phyloP scores from a whole-genome alignment of 1,139 yeast genomes.

The Blastobotrys capitulatus region DNA sequence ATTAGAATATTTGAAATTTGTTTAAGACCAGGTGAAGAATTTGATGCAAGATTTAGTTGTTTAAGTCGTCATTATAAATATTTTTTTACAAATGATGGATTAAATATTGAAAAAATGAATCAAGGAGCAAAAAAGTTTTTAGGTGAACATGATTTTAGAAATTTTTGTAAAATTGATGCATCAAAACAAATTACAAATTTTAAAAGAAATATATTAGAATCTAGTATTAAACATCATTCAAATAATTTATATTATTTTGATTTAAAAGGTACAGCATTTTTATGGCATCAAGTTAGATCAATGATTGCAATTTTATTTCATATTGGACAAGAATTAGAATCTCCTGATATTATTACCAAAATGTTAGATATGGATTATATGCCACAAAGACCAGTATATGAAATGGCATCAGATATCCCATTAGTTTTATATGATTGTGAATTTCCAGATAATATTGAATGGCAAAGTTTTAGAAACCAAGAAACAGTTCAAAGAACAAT shows the following conservation, averaged over 20 bases:
- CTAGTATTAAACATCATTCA: conserved; percentile 23
- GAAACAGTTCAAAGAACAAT: conserved; percentile 19
- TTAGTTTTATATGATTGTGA: conserved; percentile 81
- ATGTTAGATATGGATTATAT: conserved; percentile 53
- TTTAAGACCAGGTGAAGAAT: conserved; percentile 71
- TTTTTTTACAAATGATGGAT: conserved; percentile 48
- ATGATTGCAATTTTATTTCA: conserved; percentile 81
- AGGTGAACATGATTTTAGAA: conserved; percentile 88
- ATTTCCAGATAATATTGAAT: conserved; percentile 57
- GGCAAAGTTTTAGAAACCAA: conserved; percentile 39
- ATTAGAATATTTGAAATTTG: conserved; percentile 79
- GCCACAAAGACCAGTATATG: conserved; percentile 74
- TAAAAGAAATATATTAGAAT: conserved; percentile 45
- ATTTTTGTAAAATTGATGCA: conserved; percentile 92
- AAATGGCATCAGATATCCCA: conserved; percentile 92
- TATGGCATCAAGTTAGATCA: conserved; percentile 98
- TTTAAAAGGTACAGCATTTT: conserved; percentile 80
- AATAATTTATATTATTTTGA: conserved; percentile 56
- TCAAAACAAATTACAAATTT: conserved; percentile 85
- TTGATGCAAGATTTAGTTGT: conserved; percentile 94
- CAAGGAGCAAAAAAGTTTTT: conserved; percentile 58
- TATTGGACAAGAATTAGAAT: conserved; percentile 75
- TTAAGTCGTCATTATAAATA: conserved; percentile 77
- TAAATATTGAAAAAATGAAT: conserved; percentile 64
- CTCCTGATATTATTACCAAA: conserved; percentile 49